These are phyloP conservation scores for Castanea crenata DNA, from an alignment of 306 rosid species.

Conservation along the genomic window DNA sequence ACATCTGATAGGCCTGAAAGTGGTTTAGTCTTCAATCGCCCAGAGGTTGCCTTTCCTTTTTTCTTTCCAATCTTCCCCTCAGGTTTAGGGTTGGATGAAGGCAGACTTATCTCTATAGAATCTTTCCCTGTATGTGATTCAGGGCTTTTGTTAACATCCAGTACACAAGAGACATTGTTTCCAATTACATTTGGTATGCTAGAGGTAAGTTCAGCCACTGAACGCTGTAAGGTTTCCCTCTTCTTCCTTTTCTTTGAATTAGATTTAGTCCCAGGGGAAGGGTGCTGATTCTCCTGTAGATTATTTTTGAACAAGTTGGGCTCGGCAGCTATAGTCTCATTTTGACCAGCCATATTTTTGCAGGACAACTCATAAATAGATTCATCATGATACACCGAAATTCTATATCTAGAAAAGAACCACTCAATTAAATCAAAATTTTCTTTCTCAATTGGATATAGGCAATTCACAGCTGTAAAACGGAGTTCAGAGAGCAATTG, in stretches of 20 bases:
- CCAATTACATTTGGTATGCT: constrained; percentile 16
- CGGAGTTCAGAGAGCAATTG: constrained; percentile 65
- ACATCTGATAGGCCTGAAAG: constrained; percentile 61
- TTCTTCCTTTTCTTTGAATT: constrained; percentile 31
- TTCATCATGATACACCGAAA: constrained; percentile 59
- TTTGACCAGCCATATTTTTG: constrained; percentile 14
- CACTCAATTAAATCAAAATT: constrained; percentile 55
- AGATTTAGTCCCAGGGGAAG: constrained; percentile 14
- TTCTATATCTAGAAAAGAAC: constrained; percentile 69
- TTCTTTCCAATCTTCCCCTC: constrained; percentile 24
- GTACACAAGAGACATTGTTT: constrained; percentile 8
- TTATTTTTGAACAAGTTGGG: constrained; percentile 22
- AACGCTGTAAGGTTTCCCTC: constrained; percentile 14
- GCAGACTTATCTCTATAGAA: constrained; percentile 6
- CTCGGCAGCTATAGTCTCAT: constrained; percentile 27
- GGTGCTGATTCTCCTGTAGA: constrained; percentile 16
- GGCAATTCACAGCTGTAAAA: constrained; percentile 62
- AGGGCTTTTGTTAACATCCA: constrained; percentile 20
- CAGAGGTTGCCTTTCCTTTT: constrained; percentile 32
- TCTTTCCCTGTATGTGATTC: constrained; percentile 12
- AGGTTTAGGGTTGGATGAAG: not conserved
- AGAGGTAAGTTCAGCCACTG: constrained; percentile 38
- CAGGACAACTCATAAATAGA: constrained; percentile 25
- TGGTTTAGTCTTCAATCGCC: constrained; percentile 45
- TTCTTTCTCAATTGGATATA: constrained; percentile 36